Percentiles rank a stretch among this genome's conserved stretches.
These are phyloP conservation scores for Kluyveromyces dobzhanskii DNA, from an alignment of 805 yeast genomes.

Conservation along the genomic window DNA sequence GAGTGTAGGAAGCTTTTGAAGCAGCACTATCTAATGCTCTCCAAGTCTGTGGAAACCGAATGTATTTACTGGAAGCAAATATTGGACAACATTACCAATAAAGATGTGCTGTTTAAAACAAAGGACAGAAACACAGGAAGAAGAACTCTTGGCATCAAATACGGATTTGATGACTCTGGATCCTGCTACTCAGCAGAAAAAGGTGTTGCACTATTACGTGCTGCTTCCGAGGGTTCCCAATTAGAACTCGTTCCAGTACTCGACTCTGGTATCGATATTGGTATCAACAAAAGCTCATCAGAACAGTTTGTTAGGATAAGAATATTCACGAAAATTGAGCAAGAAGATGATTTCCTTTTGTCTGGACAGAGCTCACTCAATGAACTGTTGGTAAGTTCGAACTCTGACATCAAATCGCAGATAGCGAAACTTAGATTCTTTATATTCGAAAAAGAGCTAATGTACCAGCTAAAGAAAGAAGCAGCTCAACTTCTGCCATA, in stretches of 20 bases:
- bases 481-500: slow-evolving; percentile 60
- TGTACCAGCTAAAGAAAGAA: slow-evolving; percentile 69
- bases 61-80: slow-evolving; percentile 45
- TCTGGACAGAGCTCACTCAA: slow-evolving; percentile 45
- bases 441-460: slow-evolving; percentile 84
- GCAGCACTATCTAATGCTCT: slow-evolving; percentile 42
- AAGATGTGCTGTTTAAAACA: slow-evolving; percentile 47
- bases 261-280: slow-evolving; percentile 28
- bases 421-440: slow-evolving; percentile 62
- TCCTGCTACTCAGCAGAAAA: slow-evolving; percentile 57
- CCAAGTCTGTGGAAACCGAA: slow-evolving; percentile 52
- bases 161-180: slow-evolving; percentile 89
- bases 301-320: slow-evolving; percentile 50
- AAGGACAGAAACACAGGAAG: slow-evolving; percentile 48
- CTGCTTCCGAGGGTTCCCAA: slow-evolving; percentile 30
- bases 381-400: slow-evolving; percentile 11
- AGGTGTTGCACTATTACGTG: slow-evolving; percentile 67
- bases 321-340: slow-evolving; percentile 46
- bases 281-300: slow-evolving; percentile 3
- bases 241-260: slow-evolving; percentile 34
- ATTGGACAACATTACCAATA: slow-evolving; percentile 19
- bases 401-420: slow-evolving; percentile 40
- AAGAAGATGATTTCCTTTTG: slow-evolving; percentile 41
- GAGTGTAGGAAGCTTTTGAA: slow-evolving; percentile 46
- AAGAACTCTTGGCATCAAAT: slow-evolving; percentile 64